phyloP scores from a whole-genome alignment of 1,139 yeast genomes.

The Blastobotrys arbuscula region DNA sequence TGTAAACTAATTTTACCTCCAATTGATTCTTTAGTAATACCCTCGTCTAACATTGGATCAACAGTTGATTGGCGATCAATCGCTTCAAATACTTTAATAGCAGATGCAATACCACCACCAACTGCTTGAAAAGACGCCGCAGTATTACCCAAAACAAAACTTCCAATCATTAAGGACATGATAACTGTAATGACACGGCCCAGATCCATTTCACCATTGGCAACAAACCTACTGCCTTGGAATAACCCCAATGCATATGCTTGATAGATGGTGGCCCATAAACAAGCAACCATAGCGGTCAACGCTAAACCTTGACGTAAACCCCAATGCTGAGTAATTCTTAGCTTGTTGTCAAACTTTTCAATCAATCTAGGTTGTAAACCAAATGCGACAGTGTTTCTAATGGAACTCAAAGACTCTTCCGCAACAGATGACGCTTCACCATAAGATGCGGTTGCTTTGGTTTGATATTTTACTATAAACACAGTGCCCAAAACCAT shows the following conservation, averaged over 20 bases:
- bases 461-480: conserved; percentile 33
- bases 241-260: conserved; percentile 41
- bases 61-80: conserved; percentile 39
- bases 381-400: conserved; percentile 42
- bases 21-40: conserved; percentile 33
- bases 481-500: conserved; percentile 30
- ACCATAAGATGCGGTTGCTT: conserved; percentile 32
- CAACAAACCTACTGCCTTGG: conserved; percentile 40
- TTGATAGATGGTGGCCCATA: conserved; percentile 36
- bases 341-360: conserved; percentile 33
- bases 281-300: conserved; percentile 34
- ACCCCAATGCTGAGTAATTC: conserved; percentile 27
- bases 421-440: conserved; percentile 40
- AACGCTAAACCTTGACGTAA: conserved; percentile 32
- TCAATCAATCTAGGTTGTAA: conserved; percentile 36
- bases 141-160: conserved; percentile 38
- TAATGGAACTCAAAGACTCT: conserved; percentile 38
- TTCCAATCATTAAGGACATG: conserved; percentile 40
- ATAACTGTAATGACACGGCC: conserved; percentile 36
- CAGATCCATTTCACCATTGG: conserved; percentile 30
- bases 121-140: conserved; percentile 40
- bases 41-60: conserved; percentile 31
- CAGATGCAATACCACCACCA: conserved; percentile 39
- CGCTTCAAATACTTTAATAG: conserved; percentile 38
- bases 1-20: conserved; percentile 54